Percentiles rank a stretch among this genome's conserved stretches.
These are phyloP conservation scores for Mortierella sp. DNA, from an alignment of 371 early-diverging fungal species.

Conservation along the genomic window DNA sequence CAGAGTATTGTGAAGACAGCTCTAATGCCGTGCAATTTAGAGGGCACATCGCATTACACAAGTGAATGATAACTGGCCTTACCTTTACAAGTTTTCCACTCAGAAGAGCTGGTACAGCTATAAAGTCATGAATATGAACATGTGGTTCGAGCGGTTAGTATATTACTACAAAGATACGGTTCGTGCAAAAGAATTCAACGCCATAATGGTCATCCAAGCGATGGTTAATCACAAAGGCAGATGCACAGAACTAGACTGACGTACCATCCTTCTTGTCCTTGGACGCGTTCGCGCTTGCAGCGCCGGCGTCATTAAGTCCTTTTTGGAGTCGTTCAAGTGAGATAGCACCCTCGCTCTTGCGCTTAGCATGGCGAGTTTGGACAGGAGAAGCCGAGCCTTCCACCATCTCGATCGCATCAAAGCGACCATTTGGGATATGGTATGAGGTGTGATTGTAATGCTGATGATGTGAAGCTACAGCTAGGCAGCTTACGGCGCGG, in stretches of 20 bases:
- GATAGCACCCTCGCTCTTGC: constrained; percentile 50
- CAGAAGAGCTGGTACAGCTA: constrained; percentile 20
- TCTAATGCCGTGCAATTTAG: not conserved
- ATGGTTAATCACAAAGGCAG: not conserved
- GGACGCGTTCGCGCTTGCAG: not conserved
- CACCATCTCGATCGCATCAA: constrained; percentile 32
- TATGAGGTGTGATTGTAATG: constrained; percentile 49
- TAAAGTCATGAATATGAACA: constrained; percentile 5
- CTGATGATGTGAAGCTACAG: constrained; percentile 41
- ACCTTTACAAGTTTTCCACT: constrained; percentile 52
- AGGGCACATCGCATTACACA: not conserved
- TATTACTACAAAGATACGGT: not conserved
- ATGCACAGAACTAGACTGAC: not conserved
- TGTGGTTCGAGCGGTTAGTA: not conserved
- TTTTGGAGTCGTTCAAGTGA: constrained; percentile 42
- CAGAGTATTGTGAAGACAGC: not conserved
- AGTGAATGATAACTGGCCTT: not conserved
- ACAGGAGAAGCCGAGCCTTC: constrained; percentile 53
- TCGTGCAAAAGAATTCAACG: not conserved
- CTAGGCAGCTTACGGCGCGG: constrained; percentile 51
- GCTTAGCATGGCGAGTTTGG: constrained; percentile 44
- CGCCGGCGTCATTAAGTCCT: constrained; percentile 34
- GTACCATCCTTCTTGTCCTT: constrained; percentile 27
- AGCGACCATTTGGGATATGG: constrained; percentile 21
- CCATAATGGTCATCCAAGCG: not conserved